Base-by-base conservation (phyloP, 441 rosid genomes). In the Populus hybrid region DNA sequence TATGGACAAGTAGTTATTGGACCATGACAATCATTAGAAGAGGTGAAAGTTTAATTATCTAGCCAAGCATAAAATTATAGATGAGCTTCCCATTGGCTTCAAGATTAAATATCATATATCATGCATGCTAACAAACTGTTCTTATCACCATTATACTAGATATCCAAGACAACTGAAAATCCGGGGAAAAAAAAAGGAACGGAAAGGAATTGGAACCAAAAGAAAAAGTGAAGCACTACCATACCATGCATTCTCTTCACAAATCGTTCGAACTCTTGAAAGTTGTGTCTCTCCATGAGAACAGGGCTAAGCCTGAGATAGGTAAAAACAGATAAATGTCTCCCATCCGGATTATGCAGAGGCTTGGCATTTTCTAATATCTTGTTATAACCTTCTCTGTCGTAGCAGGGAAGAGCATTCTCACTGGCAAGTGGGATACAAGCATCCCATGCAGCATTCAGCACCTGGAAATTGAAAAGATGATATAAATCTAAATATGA, bases 401-500 rank as follows among this genome's bases (percentile, higher is more conserved):
- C 95, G 83, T 91, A 88, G 86, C 94, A 94, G 73, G 94, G 90
- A 73, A 90, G 86, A 76, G 92, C 86, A 79, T 91, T 95, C 91
- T 95, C 99, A 78, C 95, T 82, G 36, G 91, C 88, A 69, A 90
- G 84, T 32, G 90, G 89, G 75, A 91, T 82, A 78, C 83, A 70
- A 28, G 77, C 88, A 83, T 94, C 99, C 98, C 99, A 93, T 8
- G 97, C 98, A 73, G 97, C 91, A 83, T 95, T 95, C 84, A 91
- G 71, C 84, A 94, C 93, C 99, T 95, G 86, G 38, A 80, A n/a
- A 38, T 68, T 57, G 46, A 24, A 61, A 59, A 64, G 32, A 75
- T 46, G 36, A 50, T 28, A 57, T n/a, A 36, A 53, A 38, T 42
- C 50, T 74, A 75, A 0, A 36, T 28, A 30, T 20, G 64, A 40